phyloP scores from a whole-genome alignment of 805 yeast species.

The Barnettozyma populi region DNA sequence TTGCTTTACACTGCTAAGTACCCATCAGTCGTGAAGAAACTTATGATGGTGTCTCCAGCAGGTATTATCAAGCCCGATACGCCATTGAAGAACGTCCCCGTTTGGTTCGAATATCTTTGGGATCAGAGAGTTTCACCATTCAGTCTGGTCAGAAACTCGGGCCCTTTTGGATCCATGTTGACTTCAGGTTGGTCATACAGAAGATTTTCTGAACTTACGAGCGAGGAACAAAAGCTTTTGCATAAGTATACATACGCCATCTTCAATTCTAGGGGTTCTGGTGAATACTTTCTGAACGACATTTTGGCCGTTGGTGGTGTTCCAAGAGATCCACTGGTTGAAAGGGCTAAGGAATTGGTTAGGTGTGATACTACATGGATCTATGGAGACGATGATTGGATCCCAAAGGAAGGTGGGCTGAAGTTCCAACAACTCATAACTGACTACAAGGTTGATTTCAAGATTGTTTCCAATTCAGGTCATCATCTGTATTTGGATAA shows the following conservation, averaged over 20 bases:
- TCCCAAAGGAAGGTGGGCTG: slow-evolving; percentile 38
- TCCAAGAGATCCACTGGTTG: slow-evolving; percentile 68
- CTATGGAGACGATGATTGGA: slow-evolving; percentile 80
- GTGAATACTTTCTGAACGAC: slow-evolving; percentile 85
- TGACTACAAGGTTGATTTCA: slow-evolving; percentile 28
- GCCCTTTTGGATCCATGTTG: slow-evolving; percentile 77
- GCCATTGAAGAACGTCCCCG: slow-evolving; percentile 48
- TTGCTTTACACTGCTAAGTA: slow-evolving; percentile 57
- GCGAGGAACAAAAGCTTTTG: slow-evolving; percentile 42
- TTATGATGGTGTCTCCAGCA: slow-evolving; percentile 86
- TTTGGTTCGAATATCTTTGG: slow-evolving; percentile 81
- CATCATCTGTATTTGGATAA: slow-evolving; percentile 81
- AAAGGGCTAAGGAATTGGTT: slow-evolving; percentile 33
- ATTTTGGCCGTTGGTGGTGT: slow-evolving; percentile 87
- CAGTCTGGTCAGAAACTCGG: slow-evolving; percentile 65
- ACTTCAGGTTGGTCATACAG: slow-evolving; percentile 88
- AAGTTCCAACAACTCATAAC: slow-evolving; percentile 26
- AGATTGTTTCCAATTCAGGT: slow-evolving; percentile 52
- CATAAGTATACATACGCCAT: slow-evolving; percentile 81
- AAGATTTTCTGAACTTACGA: slow-evolving; percentile 58
- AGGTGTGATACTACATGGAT: slow-evolving; percentile 70
- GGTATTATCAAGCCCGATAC: slow-evolving; percentile 56
- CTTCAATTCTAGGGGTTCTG: slow-evolving; percentile 84
- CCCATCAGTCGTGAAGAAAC: slow-evolving; percentile 57
- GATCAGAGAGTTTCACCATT: slow-evolving; percentile 85